Evolutionary conservation across 1,284 basidiomycete species (phyloP).

Genomic region (Moesziomyces globuligerus): DNA sequence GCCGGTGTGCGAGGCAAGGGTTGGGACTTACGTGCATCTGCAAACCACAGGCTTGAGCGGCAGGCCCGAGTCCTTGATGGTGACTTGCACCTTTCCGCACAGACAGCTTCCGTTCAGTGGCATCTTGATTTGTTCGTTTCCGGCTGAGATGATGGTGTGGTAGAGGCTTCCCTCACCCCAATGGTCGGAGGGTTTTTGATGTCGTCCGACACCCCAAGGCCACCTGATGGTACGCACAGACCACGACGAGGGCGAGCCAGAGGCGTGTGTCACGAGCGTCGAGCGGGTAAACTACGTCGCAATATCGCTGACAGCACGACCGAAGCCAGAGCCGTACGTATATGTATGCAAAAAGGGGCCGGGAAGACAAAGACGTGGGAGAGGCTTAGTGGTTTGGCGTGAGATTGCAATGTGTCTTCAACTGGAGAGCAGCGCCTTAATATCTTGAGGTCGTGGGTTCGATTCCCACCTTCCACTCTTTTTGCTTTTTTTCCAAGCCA

Average conservation of each 20-base stretch:
- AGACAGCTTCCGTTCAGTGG: slow-evolving; percentile 30
- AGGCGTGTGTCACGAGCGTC: no score
- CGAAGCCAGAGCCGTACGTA: no score
- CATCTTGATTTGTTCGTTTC: slow-evolving; percentile 5
- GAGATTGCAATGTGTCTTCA: slow-evolving; percentile 52
- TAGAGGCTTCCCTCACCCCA: no score
- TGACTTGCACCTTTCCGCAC: slow-evolving; percentile 30
- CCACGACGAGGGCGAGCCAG: no score
- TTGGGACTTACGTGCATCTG: slow-evolving; percentile 23
- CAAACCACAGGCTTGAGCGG: slow-evolving; percentile 28
- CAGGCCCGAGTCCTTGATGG: slow-evolving; percentile 20
- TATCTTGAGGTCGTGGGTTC: slow-evolving; percentile 58
- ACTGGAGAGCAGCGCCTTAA: slow-evolving; percentile 13
- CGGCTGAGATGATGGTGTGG: not conserved
- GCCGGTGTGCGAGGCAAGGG: no score
- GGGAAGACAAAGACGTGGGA: slow-evolving; percentile 24
- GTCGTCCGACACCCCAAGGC: not conserved
- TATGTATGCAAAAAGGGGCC: no score
- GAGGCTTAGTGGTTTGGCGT: slow-evolving; percentile 61
- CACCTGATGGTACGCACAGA: no score
- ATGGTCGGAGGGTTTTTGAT: no score
- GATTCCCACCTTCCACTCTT: slow-evolving; percentile 56
- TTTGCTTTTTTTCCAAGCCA: not conserved
- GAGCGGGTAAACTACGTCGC: no score
- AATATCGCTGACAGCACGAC: no score